Conservation (phyloP, 495 filamentous ascomycete species). For the Lophiostoma macrostomum region DNA sequence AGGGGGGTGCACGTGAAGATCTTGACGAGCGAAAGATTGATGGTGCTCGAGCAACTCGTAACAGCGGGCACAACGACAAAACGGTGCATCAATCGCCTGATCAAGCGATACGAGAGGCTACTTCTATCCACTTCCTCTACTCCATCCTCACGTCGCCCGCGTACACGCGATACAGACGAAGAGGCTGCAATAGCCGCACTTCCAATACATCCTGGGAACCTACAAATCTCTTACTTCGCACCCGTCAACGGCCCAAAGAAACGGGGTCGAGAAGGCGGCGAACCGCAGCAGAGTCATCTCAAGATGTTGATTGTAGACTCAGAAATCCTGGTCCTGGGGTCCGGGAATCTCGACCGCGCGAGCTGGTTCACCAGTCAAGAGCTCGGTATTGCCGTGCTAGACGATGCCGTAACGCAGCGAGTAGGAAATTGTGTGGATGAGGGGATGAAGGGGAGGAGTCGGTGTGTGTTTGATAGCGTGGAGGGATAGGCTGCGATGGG, state of each 20-base stretch:
- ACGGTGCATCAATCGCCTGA: constrained; percentile 53
- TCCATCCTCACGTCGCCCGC: neutral
- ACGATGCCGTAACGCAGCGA: constrained; percentile 42
- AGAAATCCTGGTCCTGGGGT: constrained; percentile 60
- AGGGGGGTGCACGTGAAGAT: constrained; percentile 62
- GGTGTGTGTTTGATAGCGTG: constrained; percentile 12
- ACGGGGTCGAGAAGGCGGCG: constrained; percentile 9
- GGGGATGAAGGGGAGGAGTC: constrained; percentile 28
- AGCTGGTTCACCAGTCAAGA: constrained; percentile 78
- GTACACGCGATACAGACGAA: constrained; percentile 12
- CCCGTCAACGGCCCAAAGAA: constrained; percentile 23
- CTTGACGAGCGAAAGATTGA: constrained; percentile 62
- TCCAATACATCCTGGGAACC: constrained; percentile 6
- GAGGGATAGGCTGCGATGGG: too few relatives aligned
- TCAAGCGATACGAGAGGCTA: constrained; percentile 45
- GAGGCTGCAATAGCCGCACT: constrained; percentile 10
- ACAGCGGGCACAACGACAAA: constrained; percentile 66
- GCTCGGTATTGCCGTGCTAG: constrained; percentile 64
- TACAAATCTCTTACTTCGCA: constrained; percentile 52
- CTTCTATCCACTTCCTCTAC: too few relatives aligned
- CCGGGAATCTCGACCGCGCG: constrained; percentile 72
- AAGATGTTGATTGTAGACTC: constrained; percentile 65
- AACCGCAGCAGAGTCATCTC: constrained; percentile 67
- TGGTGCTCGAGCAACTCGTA: constrained; percentile 69
- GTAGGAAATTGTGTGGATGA: constrained; percentile 45